Percentiles rank a stretch among this genome's conserved stretches.
Evolutionary conservation across 1,139 yeast genomes (phyloP).

Genomic region (Hemisphaericaspora lyxosophila): DNA sequence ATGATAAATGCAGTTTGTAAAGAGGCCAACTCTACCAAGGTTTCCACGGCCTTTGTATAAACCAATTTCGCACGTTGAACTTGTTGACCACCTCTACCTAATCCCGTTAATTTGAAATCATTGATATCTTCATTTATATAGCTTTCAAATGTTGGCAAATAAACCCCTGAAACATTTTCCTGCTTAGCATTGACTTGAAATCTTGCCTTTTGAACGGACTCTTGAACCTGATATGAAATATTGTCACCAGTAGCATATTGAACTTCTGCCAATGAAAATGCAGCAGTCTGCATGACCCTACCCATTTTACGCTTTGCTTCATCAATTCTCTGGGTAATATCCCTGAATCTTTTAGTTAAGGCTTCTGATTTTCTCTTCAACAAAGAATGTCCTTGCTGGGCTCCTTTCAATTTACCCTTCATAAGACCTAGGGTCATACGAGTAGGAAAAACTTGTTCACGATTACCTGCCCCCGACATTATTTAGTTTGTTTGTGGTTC

Average conservation of each 20-base stretch:
- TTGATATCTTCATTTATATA: conserved; percentile 80
- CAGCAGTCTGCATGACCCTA: conserved; percentile 96
- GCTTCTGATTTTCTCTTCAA: conserved; percentile 97
- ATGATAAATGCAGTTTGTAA: conserved; percentile 94
- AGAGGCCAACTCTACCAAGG: conserved; percentile 92
- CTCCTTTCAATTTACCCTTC: conserved; percentile 96
- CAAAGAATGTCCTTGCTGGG: conserved; percentile 92
- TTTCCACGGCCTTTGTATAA: conserved; percentile 92
- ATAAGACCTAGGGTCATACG: conserved; percentile 95
- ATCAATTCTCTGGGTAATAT: conserved; percentile 89
- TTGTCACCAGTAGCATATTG: conserved; percentile 96
- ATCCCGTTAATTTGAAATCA: conserved; percentile 93
- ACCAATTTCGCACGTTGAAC: conserved; percentile 92
- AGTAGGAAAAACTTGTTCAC: conserved; percentile 92
- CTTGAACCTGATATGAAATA: conserved; percentile 93
- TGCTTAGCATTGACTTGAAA: conserved; percentile 89
- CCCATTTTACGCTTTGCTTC: conserved; percentile 98
- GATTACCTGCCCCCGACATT: conserved; percentile 53
- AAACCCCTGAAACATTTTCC: conserved; percentile 95
- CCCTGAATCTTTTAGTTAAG: conserved; percentile 91
- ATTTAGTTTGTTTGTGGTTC: not conserved
- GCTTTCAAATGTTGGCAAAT: conserved; percentile 88
- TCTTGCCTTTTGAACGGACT: conserved; percentile 86
- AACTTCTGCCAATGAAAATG: conserved; percentile 95
- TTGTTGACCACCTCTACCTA: conserved; percentile 98